Percentiles rank a stretch among this genome's conserved stretches.
Evolutionary conservation across 2,329 filamentous ascomycete genomes (phyloP).

Genomic region (Fusarium fracticaudum): DNA sequence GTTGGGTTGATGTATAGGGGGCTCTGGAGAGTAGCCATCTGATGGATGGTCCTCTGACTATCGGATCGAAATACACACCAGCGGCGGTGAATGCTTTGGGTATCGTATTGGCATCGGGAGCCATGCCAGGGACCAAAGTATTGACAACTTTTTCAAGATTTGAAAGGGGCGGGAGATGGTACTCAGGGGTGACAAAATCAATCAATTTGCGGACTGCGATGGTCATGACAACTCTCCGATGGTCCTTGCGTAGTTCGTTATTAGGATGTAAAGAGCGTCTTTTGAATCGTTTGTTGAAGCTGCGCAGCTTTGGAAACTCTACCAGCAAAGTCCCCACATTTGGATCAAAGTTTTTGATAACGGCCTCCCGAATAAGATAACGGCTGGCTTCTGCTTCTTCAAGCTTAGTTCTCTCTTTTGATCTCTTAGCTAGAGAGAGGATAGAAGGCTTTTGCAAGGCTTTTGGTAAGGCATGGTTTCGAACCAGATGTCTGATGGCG

Average conservation of each 20-base stretch:
- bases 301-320: conserved; percentile 51
- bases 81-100: conserved; percentile 55
- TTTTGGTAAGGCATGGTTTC: conserved; percentile 68
- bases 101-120: conserved; percentile 14
- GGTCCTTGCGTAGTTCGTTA: conserved; percentile 43
- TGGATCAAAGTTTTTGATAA: conserved; percentile 59
- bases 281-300: conserved; percentile 27
- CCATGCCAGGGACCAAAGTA: conserved; percentile 60
- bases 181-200: conserved; percentile 60
- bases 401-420: conserved; percentile 53
- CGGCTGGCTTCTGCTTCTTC: conserved; percentile 63
- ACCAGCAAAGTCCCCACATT: conserved; percentile 59
- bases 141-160: conserved; percentile 58
- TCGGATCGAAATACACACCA: conserved; percentile 52
- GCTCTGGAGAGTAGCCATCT: conserved; percentile 59
- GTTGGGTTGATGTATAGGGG: conserved; percentile 54
- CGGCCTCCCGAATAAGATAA: conserved; percentile 59
- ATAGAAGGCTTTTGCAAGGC: conserved; percentile 75
- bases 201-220: conserved; percentile 60
- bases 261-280: conserved; percentile 39
- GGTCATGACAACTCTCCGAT: conserved; percentile 56
- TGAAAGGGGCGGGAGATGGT: conserved; percentile 52
- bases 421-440: conserved; percentile 66
- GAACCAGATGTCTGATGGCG: conserved; percentile 75
- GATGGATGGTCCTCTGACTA: conserved; percentile 28